A percentile compares a stretch with the other conserved stretches of the same genome.
phyloP scores from a whole-genome alignment of 176 grass and related monocot genomes.

The Hordeum vulgare region MorexV3_pseudomolecules_assembly NC_058520.1:609094242-609094741 shows the following conservation, averaged over 20 bases:
- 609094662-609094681: background rate
- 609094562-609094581: background rate
- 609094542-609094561: background rate
- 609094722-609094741: background rate
- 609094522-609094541: no score
- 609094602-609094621: background rate
- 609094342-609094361: background rate
- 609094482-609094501: background rate
- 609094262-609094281: background rate
- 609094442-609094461: background rate
- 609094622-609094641: background rate
- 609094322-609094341: no score
- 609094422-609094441: background rate
- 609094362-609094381: background rate
- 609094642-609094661: background rate
- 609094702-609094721: background rate
- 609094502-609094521: background rate
- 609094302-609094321: background rate
- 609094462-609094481: background rate
- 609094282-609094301: background rate
- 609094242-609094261: background rate
- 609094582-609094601: background rate
- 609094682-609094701: background rate
- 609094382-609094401: background rate
- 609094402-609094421: no score